Percentiles rank a stretch among this genome's conserved stretches.
These are phyloP conservation scores for Penicillium paneum DNA, from an alignment of 2,329 filamentous ascomycete species.

Conservation along the genomic window DNA sequence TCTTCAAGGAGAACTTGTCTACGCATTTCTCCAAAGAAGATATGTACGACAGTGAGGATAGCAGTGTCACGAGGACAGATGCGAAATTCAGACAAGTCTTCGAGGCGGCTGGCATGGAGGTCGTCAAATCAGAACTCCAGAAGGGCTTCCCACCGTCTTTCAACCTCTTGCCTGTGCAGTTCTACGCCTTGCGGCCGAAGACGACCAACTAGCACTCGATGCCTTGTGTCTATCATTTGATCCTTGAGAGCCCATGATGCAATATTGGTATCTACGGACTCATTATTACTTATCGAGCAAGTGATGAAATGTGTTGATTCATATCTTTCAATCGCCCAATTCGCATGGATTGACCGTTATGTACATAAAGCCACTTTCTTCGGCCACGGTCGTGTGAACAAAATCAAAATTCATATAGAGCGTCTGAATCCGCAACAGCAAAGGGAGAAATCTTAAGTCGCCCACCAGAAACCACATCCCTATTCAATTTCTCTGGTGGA, in stretches of 20 bases:
- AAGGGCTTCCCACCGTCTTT: slow-evolving; percentile 62
- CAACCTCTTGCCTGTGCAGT: slow-evolving; percentile 68
- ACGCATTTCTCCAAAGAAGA: slow-evolving; percentile 56
- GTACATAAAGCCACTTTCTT: background rate
- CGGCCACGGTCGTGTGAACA: background rate
- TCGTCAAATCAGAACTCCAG: slow-evolving; percentile 71
- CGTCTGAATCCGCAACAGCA: background rate
- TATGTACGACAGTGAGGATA: slow-evolving; percentile 71
- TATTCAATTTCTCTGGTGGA: slow-evolving; percentile 28
- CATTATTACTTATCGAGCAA: background rate
- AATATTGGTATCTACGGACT: background rate
- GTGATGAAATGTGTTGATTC: background rate
- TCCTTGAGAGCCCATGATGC: background rate
- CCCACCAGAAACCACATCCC: slow-evolving; percentile 27
- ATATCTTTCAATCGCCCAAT: background rate
- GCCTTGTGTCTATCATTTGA: background rate
- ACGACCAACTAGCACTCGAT: background rate
- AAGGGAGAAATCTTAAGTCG: slow-evolving; percentile 11
- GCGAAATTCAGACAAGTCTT: slow-evolving; percentile 69
- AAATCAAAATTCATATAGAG: background rate
- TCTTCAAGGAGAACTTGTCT: slow-evolving; percentile 78
- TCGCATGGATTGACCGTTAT: background rate
- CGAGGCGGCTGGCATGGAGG: slow-evolving; percentile 61
- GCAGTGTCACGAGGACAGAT: slow-evolving; percentile 74
- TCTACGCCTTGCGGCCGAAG: slow-evolving; percentile 68